Evolutionary conservation across 1,139 yeast genomes (phyloP).

Genomic region (Saccharomyces hybrid): DNA sequence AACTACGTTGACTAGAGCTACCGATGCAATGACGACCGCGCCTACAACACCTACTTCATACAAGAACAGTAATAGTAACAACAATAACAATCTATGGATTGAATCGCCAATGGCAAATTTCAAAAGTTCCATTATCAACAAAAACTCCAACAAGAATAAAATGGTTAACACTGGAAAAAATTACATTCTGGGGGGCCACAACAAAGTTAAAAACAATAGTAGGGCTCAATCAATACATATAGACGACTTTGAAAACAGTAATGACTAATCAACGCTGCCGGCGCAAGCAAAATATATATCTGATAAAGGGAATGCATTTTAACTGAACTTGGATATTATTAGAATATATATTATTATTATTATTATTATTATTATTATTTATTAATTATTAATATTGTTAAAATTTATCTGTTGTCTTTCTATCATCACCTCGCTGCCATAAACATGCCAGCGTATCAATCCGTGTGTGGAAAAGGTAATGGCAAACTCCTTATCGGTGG

Average conservation of each 20-base stretch:
- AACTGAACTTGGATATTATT: not conserved
- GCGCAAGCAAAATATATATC: not conserved
- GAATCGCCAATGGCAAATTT: constrained; percentile 12
- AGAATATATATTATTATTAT: not conserved
- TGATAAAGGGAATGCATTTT: not conserved
- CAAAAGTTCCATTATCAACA: not conserved
- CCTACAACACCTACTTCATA: not conserved
- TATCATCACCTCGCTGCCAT: not conserved
- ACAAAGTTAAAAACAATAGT: constrained; percentile 25
- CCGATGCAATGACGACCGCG: constrained; percentile 6
- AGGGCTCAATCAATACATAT: constrained; percentile 33
- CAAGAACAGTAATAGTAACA: constrained; percentile 3
- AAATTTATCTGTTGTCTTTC: not conserved
- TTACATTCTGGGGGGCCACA: constrained; percentile 31
- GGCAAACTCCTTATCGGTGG: constrained; percentile 31
- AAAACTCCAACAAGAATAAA: constrained; percentile 12
- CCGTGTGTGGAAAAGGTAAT: constrained; percentile 21
- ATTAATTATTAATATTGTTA: not conserved
- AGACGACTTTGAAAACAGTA: constrained; percentile 24
- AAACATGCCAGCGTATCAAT: not conserved
- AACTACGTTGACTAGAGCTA: not conserved
- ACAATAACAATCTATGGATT: constrained; percentile 12
- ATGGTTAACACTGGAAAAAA: constrained; percentile 30
- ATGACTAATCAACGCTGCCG: not conserved
- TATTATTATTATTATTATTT: not conserved